Evolutionary conservation across 1,284 basidiomycete species (phyloP), one percentile per base, ranked within the genome.

Genomic region (Ustilago trichophora): DNA sequence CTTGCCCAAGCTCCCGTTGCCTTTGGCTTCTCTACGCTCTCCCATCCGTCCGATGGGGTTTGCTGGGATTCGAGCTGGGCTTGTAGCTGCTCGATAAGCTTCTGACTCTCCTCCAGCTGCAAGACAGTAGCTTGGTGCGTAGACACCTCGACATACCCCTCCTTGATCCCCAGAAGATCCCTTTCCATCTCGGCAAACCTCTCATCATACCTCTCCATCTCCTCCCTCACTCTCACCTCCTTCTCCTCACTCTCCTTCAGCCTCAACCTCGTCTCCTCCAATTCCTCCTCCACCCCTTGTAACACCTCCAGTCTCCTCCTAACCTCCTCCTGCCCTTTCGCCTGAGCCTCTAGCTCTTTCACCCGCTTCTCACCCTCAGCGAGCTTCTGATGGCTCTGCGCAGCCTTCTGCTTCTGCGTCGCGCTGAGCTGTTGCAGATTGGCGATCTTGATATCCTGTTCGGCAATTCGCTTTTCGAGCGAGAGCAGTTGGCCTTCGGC

Each of bases 401-500:
- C 76, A 1, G 74, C 73, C 40, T 78, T 76, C 41, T 78, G 76
- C 56, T 78, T 78, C 37, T 78, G 76, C 31, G 64, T 71, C 7
- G 75, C 73, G 2, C 59, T 59, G 6, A 78, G 22, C 6, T 56
- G 52, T 21, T 73, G 74, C 46, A 78, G 48, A 24, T 71, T 76
- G 41, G 41, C 57, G 22, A 78, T 59, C 60, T 75, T 73, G 49
- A 41, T 44, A 52, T 78, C 76, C 27, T 73, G 72, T 16, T 76
- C 74, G 3, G 50, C 24, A 9, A 75, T 34, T 6, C 74, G 59
- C 49, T 75, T 76, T 31, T 75, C 65, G 12, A 78, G 52, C 15
- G 65, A 53, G 0, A 36, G 8, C 4, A 68, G 32, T 37, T 73
- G 60, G 2, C 76, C 76, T 40, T 78, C 76, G 18, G 69, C 59